Evolutionary conservation across 495 filamentous ascomycete genomes (phyloP).

Genomic region (Penicillium paxilli): DNA sequence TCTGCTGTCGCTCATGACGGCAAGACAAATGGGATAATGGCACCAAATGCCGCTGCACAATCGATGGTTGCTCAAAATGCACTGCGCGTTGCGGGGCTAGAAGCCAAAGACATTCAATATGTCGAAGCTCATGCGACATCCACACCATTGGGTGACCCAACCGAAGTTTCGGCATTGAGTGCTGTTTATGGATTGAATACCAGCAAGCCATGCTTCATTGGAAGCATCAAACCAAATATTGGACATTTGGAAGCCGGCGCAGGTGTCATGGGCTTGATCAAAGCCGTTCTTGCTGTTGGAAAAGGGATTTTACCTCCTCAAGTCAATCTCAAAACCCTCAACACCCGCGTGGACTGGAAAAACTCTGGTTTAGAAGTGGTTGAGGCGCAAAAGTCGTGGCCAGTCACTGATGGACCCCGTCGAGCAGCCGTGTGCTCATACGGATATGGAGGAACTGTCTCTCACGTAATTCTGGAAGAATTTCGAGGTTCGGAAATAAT

Average conservation of each 20-base stretch:
- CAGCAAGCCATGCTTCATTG: slow-evolving; percentile 22
- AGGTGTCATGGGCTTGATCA: slow-evolving; percentile 58
- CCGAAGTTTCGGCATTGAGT: slow-evolving; percentile 33
- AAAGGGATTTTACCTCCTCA: slow-evolving; percentile 53
- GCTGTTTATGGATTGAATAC: slow-evolving; percentile 20
- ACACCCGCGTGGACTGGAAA: slow-evolving; percentile 16
- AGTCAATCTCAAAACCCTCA: slow-evolving; percentile 31
- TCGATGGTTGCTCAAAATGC: slow-evolving; percentile 25
- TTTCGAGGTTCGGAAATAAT: too few relatives aligned
- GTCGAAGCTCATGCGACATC: slow-evolving; percentile 49
- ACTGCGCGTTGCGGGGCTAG: slow-evolving; percentile 28
- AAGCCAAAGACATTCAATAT: slow-evolving; percentile 29
- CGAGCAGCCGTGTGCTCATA: slow-evolving; percentile 43
- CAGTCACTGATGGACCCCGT: neutral
- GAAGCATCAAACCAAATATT: slow-evolving; percentile 51
- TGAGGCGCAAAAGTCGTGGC: neutral
- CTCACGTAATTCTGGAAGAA: neutral
- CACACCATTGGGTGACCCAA: slow-evolving; percentile 44
- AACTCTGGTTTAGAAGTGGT: slow-evolving; percentile 19
- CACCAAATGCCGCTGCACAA: slow-evolving; percentile 33
- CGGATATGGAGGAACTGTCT: slow-evolving; percentile 41
- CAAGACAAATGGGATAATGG: slow-evolving; percentile 37
- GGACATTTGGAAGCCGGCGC: slow-evolving; percentile 54
- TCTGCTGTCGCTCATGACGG: slow-evolving; percentile 32
- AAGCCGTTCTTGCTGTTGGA: slow-evolving; percentile 51